Conservation (phyloP, 352 stramenopile species). For the Pythium biforme region DNA sequence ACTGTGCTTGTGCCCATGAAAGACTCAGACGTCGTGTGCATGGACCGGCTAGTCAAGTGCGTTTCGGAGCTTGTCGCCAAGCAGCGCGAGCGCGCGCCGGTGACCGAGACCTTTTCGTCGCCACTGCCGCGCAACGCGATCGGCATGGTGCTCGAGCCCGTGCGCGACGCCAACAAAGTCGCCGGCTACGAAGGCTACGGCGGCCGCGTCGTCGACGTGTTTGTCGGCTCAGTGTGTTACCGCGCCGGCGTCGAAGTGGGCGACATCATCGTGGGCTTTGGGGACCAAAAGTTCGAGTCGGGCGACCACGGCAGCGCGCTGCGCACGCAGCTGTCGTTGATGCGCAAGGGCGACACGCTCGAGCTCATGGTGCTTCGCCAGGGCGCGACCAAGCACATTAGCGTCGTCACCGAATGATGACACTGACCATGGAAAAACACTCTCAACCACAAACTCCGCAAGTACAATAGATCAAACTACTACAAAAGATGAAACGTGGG, state of each 20-base stretch:
- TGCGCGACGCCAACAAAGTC: slow-evolving; percentile 33
- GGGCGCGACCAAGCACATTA: slow-evolving; percentile 38
- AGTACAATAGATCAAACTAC: slow-evolving; percentile 15
- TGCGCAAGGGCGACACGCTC: slow-evolving; percentile 49
- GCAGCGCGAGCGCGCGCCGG: slow-evolving; percentile 37
- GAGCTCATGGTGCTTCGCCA: slow-evolving; percentile 45
- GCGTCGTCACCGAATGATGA: slow-evolving; percentile 42
- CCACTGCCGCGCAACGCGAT: slow-evolving; percentile 47
- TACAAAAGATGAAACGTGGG: too few species aligned
- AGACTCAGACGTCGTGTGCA: slow-evolving; percentile 29
- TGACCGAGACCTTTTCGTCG: slow-evolving; percentile 38
- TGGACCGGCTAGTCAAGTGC: slow-evolving; percentile 41
- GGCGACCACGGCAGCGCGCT: slow-evolving; percentile 52
- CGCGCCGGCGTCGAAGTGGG: slow-evolving; percentile 47
- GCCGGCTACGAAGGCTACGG: slow-evolving; percentile 42
- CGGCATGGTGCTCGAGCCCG: slow-evolving; percentile 49
- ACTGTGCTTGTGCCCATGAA: slow-evolving; percentile 47
- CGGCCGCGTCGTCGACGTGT: slow-evolving; percentile 49
- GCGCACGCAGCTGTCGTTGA: slow-evolving; percentile 52
- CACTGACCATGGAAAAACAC: neutral
- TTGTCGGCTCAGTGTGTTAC: slow-evolving; percentile 47
- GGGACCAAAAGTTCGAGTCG: slow-evolving; percentile 40
- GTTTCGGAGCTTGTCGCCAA: slow-evolving; percentile 39
- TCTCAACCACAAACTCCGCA: neutral
- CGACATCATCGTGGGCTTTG: slow-evolving; percentile 54